phyloP scores from a whole-genome alignment of 1,139 yeast genomes.

The Magnusiomyces suaveolens region DNA sequence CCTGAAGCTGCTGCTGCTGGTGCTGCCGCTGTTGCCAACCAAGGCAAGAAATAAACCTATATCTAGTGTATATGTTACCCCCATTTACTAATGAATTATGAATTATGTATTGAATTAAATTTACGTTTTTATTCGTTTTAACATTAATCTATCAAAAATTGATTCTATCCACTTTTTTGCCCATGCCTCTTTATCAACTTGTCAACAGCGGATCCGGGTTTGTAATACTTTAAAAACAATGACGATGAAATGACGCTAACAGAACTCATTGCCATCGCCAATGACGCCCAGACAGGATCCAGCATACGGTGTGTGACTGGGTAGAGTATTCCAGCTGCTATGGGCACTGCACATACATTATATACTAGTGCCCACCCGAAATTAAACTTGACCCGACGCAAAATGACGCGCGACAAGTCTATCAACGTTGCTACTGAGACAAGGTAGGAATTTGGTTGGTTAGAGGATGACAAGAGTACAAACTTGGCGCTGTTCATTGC shows the following conservation, averaged over 20 bases:
- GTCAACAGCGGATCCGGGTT: conserved; percentile 16
- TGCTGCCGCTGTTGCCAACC: conserved; percentile 98
- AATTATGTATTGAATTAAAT: too few species aligned
- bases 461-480: conserved; percentile 37
- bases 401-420: conserved; percentile 60
- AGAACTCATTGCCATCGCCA: conserved; percentile 90
- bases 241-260: conserved; percentile 80
- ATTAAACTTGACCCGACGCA: conserved; percentile 63
- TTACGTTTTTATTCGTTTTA: too few species aligned
- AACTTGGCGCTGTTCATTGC: conserved; percentile 90
- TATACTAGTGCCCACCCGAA: conserved; percentile 84
- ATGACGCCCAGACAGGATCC: conserved; percentile 75
- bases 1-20: conserved; percentile 99
- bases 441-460: conserved; percentile 32
- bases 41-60: conserved; percentile 42
- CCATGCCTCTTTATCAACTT: background rate
- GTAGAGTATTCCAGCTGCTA: conserved; percentile 80
- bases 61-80: background rate
- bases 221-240: conserved; percentile 39
- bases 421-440: conserved; percentile 49
- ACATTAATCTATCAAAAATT: too few species aligned
- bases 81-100: background rate
- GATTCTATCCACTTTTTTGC: background rate
- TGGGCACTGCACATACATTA: conserved; percentile 74
- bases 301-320: conserved; percentile 65